Percentiles rank a stretch among this genome's conserved stretches.
Evolutionary conservation across 176 grass and related monocot genomes (phyloP).

Genomic region (Pontederia paniculata): DNA sequence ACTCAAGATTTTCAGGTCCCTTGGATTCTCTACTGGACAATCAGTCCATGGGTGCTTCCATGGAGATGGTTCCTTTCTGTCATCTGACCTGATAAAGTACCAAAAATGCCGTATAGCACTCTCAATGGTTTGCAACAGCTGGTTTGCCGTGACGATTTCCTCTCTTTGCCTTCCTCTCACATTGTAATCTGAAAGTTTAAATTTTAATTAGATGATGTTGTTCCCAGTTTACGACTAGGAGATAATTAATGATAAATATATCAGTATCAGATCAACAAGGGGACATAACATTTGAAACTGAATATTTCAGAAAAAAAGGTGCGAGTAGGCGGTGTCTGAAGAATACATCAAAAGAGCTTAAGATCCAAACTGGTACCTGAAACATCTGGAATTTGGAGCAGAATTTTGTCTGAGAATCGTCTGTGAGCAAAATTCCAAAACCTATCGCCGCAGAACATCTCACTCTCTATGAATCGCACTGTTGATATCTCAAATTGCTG

Average conservation of each 20-base stretch:
- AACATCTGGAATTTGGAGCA: conserved; percentile 13
- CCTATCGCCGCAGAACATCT: neutral
- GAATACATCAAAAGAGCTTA: neutral
- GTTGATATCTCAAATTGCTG: conserved; percentile 4
- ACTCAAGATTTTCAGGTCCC: neutral
- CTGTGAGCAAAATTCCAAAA: conserved; percentile 9
- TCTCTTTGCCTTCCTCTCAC: neutral
- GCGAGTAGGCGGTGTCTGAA: too few species aligned
- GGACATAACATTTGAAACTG: too few species aligned
- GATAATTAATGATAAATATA: neutral
- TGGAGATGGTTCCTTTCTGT: neutral
- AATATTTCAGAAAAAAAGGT: too few species aligned
- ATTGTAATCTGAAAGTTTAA: conserved; percentile 1
- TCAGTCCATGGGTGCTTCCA: neutral
- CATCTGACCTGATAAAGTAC: neutral
- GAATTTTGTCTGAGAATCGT: neutral
- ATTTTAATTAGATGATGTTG: neutral
- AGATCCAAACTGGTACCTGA: neutral
- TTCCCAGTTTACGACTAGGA: neutral
- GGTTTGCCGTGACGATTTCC: neutral
- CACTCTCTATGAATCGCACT: neutral
- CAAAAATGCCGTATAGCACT: conserved; percentile 5
- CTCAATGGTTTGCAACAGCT: conserved; percentile 1
- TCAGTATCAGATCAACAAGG: too few species aligned
- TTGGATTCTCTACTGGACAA: conserved; percentile 4